These are phyloP conservation scores for Mycena pura DNA, from an alignment of 768 basidiomycete genomes.

Conservation along the genomic window DNA sequence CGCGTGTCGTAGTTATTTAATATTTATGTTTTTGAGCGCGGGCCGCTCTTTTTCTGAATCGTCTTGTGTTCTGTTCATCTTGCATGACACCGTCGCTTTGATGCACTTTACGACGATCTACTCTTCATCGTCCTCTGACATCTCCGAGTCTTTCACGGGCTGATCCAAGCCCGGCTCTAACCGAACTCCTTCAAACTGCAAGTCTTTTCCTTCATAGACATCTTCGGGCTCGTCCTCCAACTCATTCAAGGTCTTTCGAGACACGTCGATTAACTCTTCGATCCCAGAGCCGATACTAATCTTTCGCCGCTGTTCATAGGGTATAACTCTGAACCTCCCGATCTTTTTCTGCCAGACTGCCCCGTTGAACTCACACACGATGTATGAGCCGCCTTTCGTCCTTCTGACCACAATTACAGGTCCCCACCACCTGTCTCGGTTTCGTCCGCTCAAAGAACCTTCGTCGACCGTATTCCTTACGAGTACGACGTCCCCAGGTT, in stretches of 20 bases:
- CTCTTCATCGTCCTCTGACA: no score
- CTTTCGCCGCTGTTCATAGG: constrained; percentile 7
- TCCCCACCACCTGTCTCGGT: constrained; percentile 31
- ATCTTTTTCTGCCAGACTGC: constrained; percentile 15
- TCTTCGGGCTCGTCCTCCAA: neutral
- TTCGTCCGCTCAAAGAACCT: constrained; percentile 25
- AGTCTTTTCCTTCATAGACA: neutral
- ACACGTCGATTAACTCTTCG: constrained; percentile 10
- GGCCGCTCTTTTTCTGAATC: no score
- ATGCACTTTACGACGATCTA: no score
- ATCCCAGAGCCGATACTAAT: neutral
- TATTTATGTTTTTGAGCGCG: no score
- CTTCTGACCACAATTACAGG: constrained; percentile 29
- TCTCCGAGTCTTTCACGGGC: no score
- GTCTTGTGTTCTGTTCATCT: no score
- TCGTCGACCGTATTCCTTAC: constrained; percentile 30
- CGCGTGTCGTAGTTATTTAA: no score
- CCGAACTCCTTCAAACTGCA: constrained; percentile 2
- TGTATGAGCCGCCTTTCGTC: constrained; percentile 20
- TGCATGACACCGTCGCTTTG: no score
- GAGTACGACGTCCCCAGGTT: constrained; percentile 32
- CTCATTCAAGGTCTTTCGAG: neutral
- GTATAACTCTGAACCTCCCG: constrained; percentile 14
- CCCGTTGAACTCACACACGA: constrained; percentile 19
- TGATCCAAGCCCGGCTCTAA: neutral